Conservation (phyloP, 495 filamentous ascomycete species). For the Cercophora newfieldiana region DNA sequence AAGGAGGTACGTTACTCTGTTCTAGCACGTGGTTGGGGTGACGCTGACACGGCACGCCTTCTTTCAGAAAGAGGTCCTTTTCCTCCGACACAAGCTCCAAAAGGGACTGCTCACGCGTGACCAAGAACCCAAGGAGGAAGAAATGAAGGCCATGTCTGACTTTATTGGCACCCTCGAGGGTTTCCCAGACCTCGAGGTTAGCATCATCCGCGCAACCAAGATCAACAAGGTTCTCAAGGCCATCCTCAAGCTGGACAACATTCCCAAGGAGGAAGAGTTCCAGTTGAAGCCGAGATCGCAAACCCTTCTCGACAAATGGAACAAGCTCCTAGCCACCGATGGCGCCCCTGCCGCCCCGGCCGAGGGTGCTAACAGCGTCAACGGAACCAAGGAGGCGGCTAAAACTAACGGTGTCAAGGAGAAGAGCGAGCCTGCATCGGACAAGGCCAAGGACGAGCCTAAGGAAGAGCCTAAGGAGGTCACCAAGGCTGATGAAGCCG, state of each 20-base stretch:
- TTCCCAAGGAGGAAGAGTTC: conserved; percentile 83
- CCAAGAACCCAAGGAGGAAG: conserved; percentile 77
- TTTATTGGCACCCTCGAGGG: conserved; percentile 78
- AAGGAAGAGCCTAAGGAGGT: conserved; percentile 30
- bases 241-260: conserved; percentile 77
- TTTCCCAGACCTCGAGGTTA: conserved; percentile 75
- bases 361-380: conserved; percentile 14
- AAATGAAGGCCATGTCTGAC: conserved; percentile 80
- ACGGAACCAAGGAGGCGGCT: conserved; percentile 41
- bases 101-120: conserved; percentile 85
- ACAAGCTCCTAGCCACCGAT: conserved; percentile 66
- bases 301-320: conserved; percentile 76
- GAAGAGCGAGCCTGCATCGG: conserved; percentile 39
- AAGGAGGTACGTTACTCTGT: conserved; percentile 57
- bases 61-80: conserved; percentile 66
- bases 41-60: conserved; percentile 29
- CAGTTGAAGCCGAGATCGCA: conserved; percentile 78
- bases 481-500: conserved; percentile 20
- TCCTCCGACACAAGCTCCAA: conserved; percentile 85
- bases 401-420: conserved; percentile 46
- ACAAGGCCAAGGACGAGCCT: conserved; percentile 2
- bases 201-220: conserved; percentile 81
- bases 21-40: background rate
- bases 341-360: conserved; percentile 33
- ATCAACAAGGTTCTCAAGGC: conserved; percentile 94